Conservation (phyloP, 306 rosid species). For the Quercus alba region DNA sequence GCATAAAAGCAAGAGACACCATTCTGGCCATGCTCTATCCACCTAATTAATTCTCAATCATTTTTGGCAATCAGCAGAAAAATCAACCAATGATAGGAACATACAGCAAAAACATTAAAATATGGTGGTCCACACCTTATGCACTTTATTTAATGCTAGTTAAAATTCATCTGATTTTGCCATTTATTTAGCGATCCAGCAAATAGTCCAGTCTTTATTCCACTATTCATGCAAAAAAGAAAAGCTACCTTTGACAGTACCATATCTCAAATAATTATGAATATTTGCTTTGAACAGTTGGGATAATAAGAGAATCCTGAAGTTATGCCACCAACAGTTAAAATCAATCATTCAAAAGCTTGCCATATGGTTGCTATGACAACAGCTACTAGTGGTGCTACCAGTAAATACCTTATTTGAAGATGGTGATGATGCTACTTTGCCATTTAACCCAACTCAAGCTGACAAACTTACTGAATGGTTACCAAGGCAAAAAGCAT, state of each 20-base stretch:
- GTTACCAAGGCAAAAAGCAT: not conserved
- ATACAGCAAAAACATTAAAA: not conserved
- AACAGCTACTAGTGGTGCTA: not conserved
- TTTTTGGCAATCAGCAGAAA: not conserved
- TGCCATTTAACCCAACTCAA: not conserved
- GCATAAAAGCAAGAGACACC: not conserved
- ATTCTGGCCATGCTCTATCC: not conserved
- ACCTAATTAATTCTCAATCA: not conserved
- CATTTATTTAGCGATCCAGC: not conserved
- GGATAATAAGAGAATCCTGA: not conserved
- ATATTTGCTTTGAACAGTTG: not conserved
- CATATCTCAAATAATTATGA: not conserved
- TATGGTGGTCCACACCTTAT: not conserved
- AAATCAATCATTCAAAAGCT: not conserved
- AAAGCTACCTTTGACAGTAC: not conserved
- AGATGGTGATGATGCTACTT: not conserved
- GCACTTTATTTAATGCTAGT: not conserved
- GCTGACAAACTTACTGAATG: not conserved
- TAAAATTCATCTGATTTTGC: not conserved
- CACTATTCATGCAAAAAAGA: not conserved
- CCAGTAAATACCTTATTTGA: not conserved
- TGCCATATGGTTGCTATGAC: not conserved
- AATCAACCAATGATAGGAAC: not conserved
- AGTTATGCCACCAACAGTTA: not conserved
- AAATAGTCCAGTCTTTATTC: not conserved